Evolutionary conservation across 2,329 filamentous ascomycete species (phyloP), one percentile per base, ranked within the genome.

Genomic region (Trichoderma sp.): DNA sequence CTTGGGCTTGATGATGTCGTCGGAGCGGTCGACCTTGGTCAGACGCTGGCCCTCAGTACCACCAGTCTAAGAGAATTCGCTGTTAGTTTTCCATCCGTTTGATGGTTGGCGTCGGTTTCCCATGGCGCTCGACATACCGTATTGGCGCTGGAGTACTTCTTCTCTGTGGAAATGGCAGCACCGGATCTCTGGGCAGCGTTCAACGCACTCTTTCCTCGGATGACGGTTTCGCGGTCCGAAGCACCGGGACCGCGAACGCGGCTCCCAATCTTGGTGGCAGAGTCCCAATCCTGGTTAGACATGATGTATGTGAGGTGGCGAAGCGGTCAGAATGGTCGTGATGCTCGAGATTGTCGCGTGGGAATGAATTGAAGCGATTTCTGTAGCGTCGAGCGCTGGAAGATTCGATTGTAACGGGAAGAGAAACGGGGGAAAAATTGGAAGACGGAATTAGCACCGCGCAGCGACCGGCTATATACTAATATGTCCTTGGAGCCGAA

Each of bases 1-100:
- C 84, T 97, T 97, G 77, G 93, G 94, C 84, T 97, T 97, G 82
- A 98, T 90, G 82, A 97, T 97, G 79, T 97, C 95, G 84, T 98
- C 94, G 78, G 89, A 90, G 74, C 94, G 94, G 86, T 98, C 95
- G 80, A 99, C 94, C 85, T 98, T 97, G 73, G 95, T 98, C 72
- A 98, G 86, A 78, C 92, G 94, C 83, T 99, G 95, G 74, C 95
- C 95, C 82, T 98, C 94, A 72, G 74, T 74, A 64, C 73, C 70
- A 27, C 73, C 71, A 19, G 70, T 34, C 79, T 80, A 42, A 61
- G 34, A 60, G 32, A 15, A 29, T 25, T 15, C 7, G 61, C 25
- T 59, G 63, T 77, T 52, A 78, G 69, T 25, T 45, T 29, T 29
- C 10, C 8, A 25, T 19, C 50, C 29, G 6, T n/a, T n/a, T 22